phyloP scores from a whole-genome alignment of 2,329 filamentous ascomycete species.

The Lecanicillium sp. region DNA sequence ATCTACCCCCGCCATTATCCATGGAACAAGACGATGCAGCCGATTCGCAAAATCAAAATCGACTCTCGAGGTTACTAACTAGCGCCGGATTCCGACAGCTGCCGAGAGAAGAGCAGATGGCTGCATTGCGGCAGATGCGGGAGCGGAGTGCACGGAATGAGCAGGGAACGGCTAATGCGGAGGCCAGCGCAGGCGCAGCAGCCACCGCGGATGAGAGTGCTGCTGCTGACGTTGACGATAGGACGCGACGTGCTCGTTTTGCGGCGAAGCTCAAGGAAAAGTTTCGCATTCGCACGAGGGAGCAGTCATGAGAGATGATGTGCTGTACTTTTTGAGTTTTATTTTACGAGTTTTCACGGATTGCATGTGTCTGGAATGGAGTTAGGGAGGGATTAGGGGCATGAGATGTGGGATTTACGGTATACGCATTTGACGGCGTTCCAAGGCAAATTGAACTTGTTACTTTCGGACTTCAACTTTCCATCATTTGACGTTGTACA shows the following conservation, averaged over 20 bases:
- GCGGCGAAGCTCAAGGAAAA: conserved; percentile 43
- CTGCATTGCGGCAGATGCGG: conserved; percentile 41
- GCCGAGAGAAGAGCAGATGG: conserved; percentile 54
- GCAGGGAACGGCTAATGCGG: conserved; percentile 4
- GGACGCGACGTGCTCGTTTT: conserved; percentile 33
- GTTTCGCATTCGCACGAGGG: conserved; percentile 42
- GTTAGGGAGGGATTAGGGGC: too few relatives aligned
- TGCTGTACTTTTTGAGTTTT: not conserved
- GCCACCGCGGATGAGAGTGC: too few relatives aligned
- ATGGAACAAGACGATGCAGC: conserved; percentile 28
- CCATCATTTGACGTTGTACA: too few relatives aligned
- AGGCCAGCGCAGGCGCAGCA: not conserved
- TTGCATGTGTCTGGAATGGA: too few relatives aligned
- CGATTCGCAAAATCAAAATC: conserved; percentile 26
- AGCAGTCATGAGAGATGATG: conserved; percentile 21
- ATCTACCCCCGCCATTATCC: conserved; percentile 32
- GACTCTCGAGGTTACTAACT: conserved; percentile 46
- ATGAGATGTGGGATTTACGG: too few relatives aligned
- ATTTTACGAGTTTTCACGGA: not conserved
- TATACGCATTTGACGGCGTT: too few relatives aligned
- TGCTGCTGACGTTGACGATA: conserved; percentile 20
- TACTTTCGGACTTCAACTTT: too few relatives aligned
- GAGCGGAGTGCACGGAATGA: conserved; percentile 15
- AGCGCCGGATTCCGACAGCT: conserved; percentile 49
- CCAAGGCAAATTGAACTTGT: too few relatives aligned